phyloP scores from a whole-genome alignment of 176 grass and related monocot genomes.

The maize (Zea mays) region Zm-B73-REFERENCE-NAM-5.0 NC_050104.1:97675501-97676000 shows the following conservation, averaged over 20 bases:
- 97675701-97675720: not conserved
- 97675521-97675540: slow-evolving; percentile 91
- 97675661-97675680: not conserved
- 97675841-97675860: not conserved
- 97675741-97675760: slow-evolving; percentile 9
- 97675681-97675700: not conserved
- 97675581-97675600: slow-evolving; percentile 83
- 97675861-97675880: not conserved
- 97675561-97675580: slow-evolving; percentile 97
- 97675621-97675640: slow-evolving; percentile 38
- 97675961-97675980: not conserved
- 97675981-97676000: not conserved
- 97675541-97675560: slow-evolving; percentile 82
- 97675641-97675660: not conserved
- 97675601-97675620: slow-evolving; percentile 96
- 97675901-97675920: not conserved
- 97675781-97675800: not conserved
- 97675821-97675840: not conserved
- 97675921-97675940: not conserved
- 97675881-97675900: not conserved
- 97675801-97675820: not conserved
- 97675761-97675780: not conserved
- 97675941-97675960: not conserved
- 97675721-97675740: slow-evolving; percentile 4
- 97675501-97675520: slow-evolving; percentile 97